These are phyloP conservation scores for Byssothecium circinans DNA, from an alignment of 2,329 filamentous ascomycete genomes.

Conservation along the genomic window DNA sequence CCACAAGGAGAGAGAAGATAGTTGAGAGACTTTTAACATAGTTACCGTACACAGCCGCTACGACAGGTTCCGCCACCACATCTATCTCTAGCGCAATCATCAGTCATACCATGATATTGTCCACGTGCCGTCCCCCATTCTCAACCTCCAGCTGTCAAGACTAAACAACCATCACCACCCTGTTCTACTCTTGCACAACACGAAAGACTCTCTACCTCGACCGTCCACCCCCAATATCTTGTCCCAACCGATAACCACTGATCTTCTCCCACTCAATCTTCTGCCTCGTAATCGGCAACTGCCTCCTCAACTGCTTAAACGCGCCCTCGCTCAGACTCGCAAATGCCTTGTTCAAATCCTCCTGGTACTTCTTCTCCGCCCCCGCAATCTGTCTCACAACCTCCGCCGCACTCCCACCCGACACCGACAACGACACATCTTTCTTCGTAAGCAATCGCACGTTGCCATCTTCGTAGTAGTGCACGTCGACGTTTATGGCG, in stretches of 20 bases:
- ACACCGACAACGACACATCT: slow-evolving; percentile 63
- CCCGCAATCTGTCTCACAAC: slow-evolving; percentile 77
- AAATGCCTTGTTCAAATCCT: slow-evolving; percentile 92
- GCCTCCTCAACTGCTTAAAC: slow-evolving; percentile 89
- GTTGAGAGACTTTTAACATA: not conserved
- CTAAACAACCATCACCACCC: not conserved
- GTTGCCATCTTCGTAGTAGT: slow-evolving; percentile 99
- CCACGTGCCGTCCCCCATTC: not conserved
- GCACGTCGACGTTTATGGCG: slow-evolving; percentile 87
- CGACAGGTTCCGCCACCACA: not conserved
- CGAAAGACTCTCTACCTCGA: slow-evolving; percentile 28
- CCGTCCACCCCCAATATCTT: slow-evolving; percentile 55
- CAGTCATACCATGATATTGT: not conserved
- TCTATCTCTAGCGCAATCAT: not conserved
- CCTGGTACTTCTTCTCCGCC: slow-evolving; percentile 90
- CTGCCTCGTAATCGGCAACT: slow-evolving; percentile 93
- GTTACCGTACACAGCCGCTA: not conserved
- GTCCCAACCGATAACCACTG: slow-evolving; percentile 73
- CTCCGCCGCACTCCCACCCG: slow-evolving; percentile 63
- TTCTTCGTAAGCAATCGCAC: slow-evolving; percentile 92
- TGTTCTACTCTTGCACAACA: not conserved
- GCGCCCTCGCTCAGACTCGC: slow-evolving; percentile 85
- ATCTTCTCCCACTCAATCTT: slow-evolving; percentile 99
- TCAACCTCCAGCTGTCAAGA: not conserved
- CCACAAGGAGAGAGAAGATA: not conserved